Conservation (phyloP, 2,329 filamentous ascomycete genomes). For the Aschersonia sp. region DNA sequence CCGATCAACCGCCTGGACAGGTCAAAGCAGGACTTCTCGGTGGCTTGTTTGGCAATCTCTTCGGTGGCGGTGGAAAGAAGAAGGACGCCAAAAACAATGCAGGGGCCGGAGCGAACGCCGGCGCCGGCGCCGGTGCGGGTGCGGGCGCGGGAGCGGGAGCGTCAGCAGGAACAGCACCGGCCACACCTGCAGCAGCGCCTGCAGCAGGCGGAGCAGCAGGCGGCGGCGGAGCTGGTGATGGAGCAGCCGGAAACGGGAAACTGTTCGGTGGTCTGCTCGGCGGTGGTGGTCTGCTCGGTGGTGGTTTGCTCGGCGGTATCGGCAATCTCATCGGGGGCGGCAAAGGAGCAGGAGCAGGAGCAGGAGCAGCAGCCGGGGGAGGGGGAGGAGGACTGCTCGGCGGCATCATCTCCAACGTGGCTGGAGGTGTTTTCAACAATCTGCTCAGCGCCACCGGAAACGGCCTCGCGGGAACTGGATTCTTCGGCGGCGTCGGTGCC, state of each 20-base stretch:
- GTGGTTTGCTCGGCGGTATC: neutral
- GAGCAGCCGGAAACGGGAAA: too few species aligned
- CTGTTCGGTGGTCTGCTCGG: too few species aligned
- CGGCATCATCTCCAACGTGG: conserved; percentile 1
- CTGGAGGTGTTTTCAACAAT: neutral
- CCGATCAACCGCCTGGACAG: neutral
- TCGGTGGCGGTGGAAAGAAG: neutral
- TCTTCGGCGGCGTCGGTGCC: conserved; percentile 12
- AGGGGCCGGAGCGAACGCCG: too few species aligned
- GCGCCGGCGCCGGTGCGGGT: too few species aligned
- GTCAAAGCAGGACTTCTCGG: neutral
- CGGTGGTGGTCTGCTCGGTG: too few species aligned
- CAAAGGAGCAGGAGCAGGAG: neutral
- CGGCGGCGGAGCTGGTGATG: too few species aligned
- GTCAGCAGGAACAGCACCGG: neutral
- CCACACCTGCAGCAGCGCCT: too few species aligned
- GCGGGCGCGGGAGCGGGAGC: too few species aligned
- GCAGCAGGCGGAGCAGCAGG: neutral
- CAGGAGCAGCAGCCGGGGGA: neutral
- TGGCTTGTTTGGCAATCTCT: neutral
- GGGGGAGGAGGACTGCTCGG: neutral
- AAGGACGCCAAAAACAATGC: neutral
- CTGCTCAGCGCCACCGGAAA: conserved; percentile 2
- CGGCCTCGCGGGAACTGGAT: conserved; percentile 6
- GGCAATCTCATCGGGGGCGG: neutral